Evolutionary conservation across 768 basidiomycete species (phyloP), one percentile per base, ranked within the genome.

Genomic region (Russula abietina): DNA sequence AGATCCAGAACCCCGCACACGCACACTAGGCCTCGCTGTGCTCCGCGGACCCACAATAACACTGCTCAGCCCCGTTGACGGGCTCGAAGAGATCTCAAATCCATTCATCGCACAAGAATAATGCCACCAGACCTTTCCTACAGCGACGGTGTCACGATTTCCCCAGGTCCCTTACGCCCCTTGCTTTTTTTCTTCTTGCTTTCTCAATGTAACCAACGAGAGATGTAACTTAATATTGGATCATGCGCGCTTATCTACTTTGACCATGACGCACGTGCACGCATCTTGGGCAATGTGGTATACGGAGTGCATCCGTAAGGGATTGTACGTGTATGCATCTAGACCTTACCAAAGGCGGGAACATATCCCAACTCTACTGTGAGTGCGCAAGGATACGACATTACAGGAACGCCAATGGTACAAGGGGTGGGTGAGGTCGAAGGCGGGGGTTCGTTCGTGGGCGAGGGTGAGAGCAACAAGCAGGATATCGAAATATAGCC

Each of bases 21-120:
- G 89, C 58, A 70, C 78, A 8, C 79, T 98, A 4, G 96, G 96
- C 16, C 77, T 98, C 12, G 90, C 87, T 4, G 96, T 98, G 45
- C 83, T 97, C 24, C 82, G 96, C 50, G 96, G 96, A 12, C 95
- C 96, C 0, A 96, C 95, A 61, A 88, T 98, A 71, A 95, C 93
- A 0, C 81, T 98, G 8, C 80, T 98, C 62, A 94, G 91, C 71
- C 96, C 96, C 3, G 89, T 94, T 14, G 96, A 98, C 68, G 96
- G 96, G 60, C 93, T 85, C 60, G 93, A 95, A 73, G 93, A 95
- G 73, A 95, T 96, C 59, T 86, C 88, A 16, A 95, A 96, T 73
- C 93, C 93, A 3, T 96, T 96, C 78, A 68, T 83, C 55, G 78
- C 81, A 4, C 86, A 87, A 71, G 89, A 91, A 69, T 87, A 57